These are phyloP conservation scores for Neurospora sublineolata DNA, from an alignment of 495 filamentous ascomycete species.

Conservation along the genomic window DNA sequence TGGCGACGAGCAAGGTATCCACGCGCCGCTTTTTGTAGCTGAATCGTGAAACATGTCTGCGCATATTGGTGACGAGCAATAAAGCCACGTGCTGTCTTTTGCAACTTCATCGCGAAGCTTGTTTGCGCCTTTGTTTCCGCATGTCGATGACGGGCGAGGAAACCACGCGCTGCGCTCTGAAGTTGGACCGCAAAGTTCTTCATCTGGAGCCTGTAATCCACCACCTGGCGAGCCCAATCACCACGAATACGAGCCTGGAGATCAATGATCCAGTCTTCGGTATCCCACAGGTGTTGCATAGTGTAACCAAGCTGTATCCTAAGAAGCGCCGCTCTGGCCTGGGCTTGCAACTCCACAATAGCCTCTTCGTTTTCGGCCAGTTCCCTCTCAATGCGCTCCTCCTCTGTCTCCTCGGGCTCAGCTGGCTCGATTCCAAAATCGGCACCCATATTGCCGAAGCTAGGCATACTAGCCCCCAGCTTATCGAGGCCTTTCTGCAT, in stretches of 20 bases:
- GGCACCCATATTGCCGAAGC: slow-evolving; percentile 92
- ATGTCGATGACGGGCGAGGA: slow-evolving; percentile 56
- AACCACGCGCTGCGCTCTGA: slow-evolving; percentile 72
- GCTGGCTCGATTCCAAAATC: slow-evolving; percentile 69
- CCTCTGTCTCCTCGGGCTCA: slow-evolving; percentile 74
- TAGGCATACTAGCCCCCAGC: slow-evolving; percentile 89
- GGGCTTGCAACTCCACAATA: slow-evolving; percentile 73
- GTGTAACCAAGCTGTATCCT: slow-evolving; percentile 65
- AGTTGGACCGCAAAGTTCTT: slow-evolving; percentile 59
- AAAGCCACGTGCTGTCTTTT: slow-evolving; percentile 71
- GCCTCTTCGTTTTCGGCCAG: slow-evolving; percentile 59
- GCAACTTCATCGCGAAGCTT: slow-evolving; percentile 60
- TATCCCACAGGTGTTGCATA: slow-evolving; percentile 89
- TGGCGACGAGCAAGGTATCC: slow-evolving; percentile 66
- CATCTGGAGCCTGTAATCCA: slow-evolving; percentile 70
- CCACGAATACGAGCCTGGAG: slow-evolving; percentile 79
- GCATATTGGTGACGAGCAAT: slow-evolving; percentile 54
- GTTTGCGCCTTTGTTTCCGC: slow-evolving; percentile 43
- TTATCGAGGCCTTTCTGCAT: slow-evolving; percentile 95
- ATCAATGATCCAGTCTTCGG: slow-evolving; percentile 63
- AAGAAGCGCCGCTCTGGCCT: slow-evolving; percentile 70
- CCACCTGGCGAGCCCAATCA: slow-evolving; percentile 55
- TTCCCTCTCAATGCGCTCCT: slow-evolving; percentile 80
- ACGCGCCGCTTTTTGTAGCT: slow-evolving; percentile 66
- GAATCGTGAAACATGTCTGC: slow-evolving; percentile 46